Conservation (phyloP, 306 rosid species). For the Medicago arabica region DNA sequence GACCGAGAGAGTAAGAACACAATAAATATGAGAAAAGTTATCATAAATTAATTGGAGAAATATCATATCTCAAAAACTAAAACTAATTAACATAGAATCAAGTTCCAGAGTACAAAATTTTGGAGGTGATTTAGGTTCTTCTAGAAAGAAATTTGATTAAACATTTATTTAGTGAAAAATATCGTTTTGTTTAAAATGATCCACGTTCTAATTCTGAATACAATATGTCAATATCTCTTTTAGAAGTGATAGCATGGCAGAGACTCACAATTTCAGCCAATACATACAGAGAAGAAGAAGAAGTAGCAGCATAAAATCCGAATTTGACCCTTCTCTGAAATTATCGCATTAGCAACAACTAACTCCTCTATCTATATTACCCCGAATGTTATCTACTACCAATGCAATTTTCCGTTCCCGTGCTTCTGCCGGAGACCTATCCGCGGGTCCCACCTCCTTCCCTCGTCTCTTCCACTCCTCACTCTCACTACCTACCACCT, state of each 20-base stretch:
- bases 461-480: constrained; percentile 62
- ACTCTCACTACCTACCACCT: constrained; percentile 54
- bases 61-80: too few species aligned
- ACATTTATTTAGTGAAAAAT: too few species aligned
- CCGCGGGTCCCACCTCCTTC: constrained; percentile 46
- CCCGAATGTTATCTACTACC: constrained; percentile 65
- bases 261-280: not conserved
- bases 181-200: not conserved
- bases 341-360: not conserved
- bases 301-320: not conserved
- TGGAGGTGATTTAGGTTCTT: too few species aligned
- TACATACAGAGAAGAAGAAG: not conserved
- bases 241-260: not conserved
- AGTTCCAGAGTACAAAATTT: too few species aligned
- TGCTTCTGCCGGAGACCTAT: constrained; percentile 59
- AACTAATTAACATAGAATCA: too few species aligned
- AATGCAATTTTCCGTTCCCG: constrained; percentile 61
- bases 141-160: too few species aligned
- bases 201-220: not conserved
- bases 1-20: too few species aligned
- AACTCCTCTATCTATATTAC: not conserved
- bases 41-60: too few species aligned
- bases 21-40: too few species aligned
- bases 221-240: too few species aligned
- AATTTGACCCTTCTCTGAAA: not conserved